These are phyloP conservation scores for Serendipita sp. DNA, from an alignment of 768 basidiomycete genomes.

Conservation along the genomic window DNA sequence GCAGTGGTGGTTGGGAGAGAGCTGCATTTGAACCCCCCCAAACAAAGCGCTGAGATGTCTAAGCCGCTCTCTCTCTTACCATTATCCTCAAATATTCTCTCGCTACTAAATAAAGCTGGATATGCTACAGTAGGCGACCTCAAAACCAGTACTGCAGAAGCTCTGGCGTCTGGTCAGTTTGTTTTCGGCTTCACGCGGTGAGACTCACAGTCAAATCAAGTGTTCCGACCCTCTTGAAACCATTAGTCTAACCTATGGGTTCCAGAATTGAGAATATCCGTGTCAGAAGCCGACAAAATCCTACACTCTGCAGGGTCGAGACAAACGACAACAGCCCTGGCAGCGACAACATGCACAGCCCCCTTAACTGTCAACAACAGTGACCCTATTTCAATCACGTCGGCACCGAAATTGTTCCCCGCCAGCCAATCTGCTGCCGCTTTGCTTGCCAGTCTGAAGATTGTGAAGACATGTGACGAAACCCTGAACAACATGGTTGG, in stretches of 20 bases:
- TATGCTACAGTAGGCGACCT: not conserved
- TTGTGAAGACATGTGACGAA: not conserved
- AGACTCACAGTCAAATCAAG: not conserved
- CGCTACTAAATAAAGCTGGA: not conserved
- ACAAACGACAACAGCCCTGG: not conserved
- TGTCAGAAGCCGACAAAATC: not conserved
- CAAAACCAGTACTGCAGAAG: not conserved
- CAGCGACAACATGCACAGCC: too few relatives aligned
- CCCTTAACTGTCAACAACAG: too few relatives aligned
- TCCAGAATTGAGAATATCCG: not conserved
- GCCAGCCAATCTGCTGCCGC: not conserved
- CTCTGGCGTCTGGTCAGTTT: not conserved
- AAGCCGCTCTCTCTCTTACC: not conserved
- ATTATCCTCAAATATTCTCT: not conserved
- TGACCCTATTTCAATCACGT: not conserved
- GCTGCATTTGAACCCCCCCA: too few relatives aligned
- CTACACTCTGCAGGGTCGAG: not conserved
- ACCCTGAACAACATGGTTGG: constrained; percentile 44
- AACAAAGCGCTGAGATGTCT: not conserved
- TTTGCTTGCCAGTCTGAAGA: not conserved
- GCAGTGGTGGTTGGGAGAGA: too few relatives aligned
- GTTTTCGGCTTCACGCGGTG: not conserved
- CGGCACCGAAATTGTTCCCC: not conserved
- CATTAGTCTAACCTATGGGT: not conserved
- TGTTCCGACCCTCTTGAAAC: not conserved